Base-by-base conservation (phyloP, 1,284 basidiomycete genomes). In the Polyporus tsugae region DNA sequence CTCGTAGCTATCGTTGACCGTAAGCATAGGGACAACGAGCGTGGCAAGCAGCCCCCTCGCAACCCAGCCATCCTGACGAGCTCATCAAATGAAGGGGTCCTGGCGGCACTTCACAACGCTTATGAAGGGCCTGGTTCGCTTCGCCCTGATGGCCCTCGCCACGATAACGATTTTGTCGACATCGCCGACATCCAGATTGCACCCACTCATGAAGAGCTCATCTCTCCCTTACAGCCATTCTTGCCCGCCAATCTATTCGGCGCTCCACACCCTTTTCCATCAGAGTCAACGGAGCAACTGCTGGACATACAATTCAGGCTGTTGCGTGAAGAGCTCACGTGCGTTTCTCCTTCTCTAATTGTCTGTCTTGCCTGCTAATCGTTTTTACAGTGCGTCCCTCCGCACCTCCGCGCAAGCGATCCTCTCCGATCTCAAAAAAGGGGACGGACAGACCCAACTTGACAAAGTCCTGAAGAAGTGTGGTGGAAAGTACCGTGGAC, bases 1-100 rank as follows among this genome's bases (percentile, higher is more conserved):
- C 77, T 90, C 0, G 72, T 80, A 5, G 76, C 82, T 3, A 88
- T 90, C 44, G 82, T 88, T 3, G 74, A 78, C 7, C 79, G 85
- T 36, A 85, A 85, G 73, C 74, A 70, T 52, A 62, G 71, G 3
- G 70, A 76, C 29, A 63, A 69, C 15, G 74, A 77, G 52, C 63
- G 65, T 41, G 36, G 77, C 0, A 71, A 73, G 29, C 36, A 66
- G 70, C 59, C 81, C 55, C 80, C 75, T 5, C 66, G 84, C n/a
- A 67, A 35, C 80, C 82, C 38, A 13, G 44, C 61, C 52, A 4
- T 60, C 65, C 39, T 63, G 19, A n/a, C 33, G 19, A 22, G 35
- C 60, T 4, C 61, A 64, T 66, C 49, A 6, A 65, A 69, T 19
- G 72, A 76, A 46, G 76, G 70, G 11, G 58, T 72, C 25, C 36